Percentiles rank a stretch among this genome's conserved stretches.
Conservation (phyloP, 106 monocot species). For the Dioscorea alata region DNA sequence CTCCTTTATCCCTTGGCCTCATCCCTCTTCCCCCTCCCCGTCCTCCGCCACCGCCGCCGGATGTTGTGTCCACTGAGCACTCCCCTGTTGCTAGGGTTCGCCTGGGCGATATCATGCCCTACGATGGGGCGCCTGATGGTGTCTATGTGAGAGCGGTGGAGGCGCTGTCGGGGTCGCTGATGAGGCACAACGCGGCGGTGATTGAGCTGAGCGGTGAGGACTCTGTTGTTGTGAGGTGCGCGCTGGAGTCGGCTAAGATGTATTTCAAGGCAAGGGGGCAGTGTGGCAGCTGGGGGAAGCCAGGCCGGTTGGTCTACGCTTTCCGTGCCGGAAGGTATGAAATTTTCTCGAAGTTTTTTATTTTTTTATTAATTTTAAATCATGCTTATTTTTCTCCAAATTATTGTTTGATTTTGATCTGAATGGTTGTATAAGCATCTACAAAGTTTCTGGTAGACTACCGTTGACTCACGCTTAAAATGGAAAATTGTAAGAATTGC, state of each 20-base stretch:
- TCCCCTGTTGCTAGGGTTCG: constrained; percentile 35
- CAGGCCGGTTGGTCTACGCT: constrained; percentile 34
- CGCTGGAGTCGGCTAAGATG: constrained; percentile 69
- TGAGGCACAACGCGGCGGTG: constrained; percentile 60
- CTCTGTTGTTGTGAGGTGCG: constrained; percentile 52
- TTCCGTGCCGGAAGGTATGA: constrained; percentile 66
- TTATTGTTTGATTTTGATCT: too few species aligned
- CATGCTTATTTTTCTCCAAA: too few species aligned
- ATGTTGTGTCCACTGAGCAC: background rate
- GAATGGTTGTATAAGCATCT: too few species aligned
- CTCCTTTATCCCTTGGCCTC: constrained; percentile 9
- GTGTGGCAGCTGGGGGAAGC: constrained; percentile 27
- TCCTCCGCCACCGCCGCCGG: constrained; percentile 5
- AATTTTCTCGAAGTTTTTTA: background rate
- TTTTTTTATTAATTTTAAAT: background rate
- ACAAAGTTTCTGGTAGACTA: too few species aligned
- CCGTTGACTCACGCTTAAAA: too few species aligned
- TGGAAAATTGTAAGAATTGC: too few species aligned
- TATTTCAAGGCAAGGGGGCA: constrained; percentile 49
- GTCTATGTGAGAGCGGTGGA: constrained; percentile 53
- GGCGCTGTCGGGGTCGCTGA: constrained; percentile 54
- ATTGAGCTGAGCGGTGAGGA: constrained; percentile 63
- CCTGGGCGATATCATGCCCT: constrained; percentile 46
- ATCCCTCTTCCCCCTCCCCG: background rate
- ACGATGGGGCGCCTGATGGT: constrained; percentile 50